Evolutionary conservation across 2,329 filamentous ascomycete species (phyloP).

Genomic region (Fusarium illudens): DNA sequence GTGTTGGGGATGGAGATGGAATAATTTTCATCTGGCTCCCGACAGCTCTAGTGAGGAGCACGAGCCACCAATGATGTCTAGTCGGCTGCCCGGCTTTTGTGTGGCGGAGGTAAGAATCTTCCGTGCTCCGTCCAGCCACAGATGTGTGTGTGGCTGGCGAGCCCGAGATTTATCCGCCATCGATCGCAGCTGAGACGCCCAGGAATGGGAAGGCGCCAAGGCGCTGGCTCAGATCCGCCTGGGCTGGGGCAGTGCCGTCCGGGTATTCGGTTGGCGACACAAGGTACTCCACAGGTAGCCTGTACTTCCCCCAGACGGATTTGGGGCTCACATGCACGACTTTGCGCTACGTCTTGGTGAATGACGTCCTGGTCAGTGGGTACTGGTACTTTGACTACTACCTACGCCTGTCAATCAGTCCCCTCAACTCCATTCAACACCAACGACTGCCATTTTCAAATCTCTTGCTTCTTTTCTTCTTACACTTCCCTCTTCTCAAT

Average conservation of each 20-base stretch:
- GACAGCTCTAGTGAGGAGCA: conserved; percentile 43
- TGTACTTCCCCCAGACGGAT: conserved; percentile 20
- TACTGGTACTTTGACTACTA: conserved; percentile 23
- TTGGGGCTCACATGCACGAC: conserved; percentile 5
- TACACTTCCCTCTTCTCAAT: background rate
- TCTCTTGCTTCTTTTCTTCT: background rate
- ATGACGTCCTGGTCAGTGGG: conserved; percentile 27
- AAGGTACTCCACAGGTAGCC: conserved; percentile 16
- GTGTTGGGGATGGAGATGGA: conserved; percentile 45
- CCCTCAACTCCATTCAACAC: conserved; percentile 24
- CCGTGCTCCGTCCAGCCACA: conserved; percentile 24
- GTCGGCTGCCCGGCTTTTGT: conserved; percentile 27
- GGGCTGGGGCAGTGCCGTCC: background rate
- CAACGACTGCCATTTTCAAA: conserved; percentile 11
- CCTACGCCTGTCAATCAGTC: conserved; percentile 13
- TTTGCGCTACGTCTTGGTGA: conserved; percentile 5
- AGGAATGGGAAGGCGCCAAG: background rate
- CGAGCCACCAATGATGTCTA: conserved; percentile 44
- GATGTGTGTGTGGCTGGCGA: background rate
- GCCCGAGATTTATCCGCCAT: conserved; percentile 21
- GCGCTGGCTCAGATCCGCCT: conserved; percentile 5
- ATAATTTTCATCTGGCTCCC: conserved; percentile 49
- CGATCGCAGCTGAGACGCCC: background rate
- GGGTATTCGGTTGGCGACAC: conserved; percentile 5
- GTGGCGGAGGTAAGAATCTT: conserved; percentile 32